These are phyloP conservation scores for Penicillium macrosclerotiorum DNA, from an alignment of 495 filamentous ascomycete genomes.

Conservation along the genomic window DNA sequence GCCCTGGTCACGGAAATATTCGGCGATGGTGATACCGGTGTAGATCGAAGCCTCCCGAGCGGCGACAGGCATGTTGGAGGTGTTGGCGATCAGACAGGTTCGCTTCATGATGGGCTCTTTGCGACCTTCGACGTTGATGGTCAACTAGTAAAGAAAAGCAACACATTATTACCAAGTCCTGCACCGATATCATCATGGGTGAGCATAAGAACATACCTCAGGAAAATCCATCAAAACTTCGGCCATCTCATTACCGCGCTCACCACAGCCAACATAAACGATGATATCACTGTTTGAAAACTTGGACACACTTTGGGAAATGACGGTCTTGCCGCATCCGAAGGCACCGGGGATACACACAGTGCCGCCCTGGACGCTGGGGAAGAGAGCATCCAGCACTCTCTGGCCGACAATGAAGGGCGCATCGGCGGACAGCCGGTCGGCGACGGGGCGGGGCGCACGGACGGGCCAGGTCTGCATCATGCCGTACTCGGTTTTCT, in stretches of 20 bases:
- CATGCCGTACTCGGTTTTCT: conserved; percentile 89
- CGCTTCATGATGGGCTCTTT: conserved; percentile 99
- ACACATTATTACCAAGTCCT: background rate
- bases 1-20: conserved; percentile 98
- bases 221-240: conserved; percentile 99
- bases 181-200: background rate
- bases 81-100: conserved; percentile 96
- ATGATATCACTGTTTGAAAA: conserved; percentile 99
- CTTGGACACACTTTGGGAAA: conserved; percentile 96
- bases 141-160: conserved; percentile 56
- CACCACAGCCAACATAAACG: conserved; percentile 96
- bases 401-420: conserved; percentile 96
- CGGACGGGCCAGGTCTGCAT: conserved; percentile 99
- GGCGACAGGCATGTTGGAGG: conserved; percentile 99
- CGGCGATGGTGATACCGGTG: conserved; percentile 95
- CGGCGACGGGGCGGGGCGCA: conserved; percentile 84
- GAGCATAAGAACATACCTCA: conserved; percentile 46
- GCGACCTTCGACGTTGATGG: conserved; percentile 85
- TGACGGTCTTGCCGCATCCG: conserved; percentile 99
- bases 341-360: conserved; percentile 98
- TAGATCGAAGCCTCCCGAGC: conserved; percentile 99
- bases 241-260: conserved; percentile 99
- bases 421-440: conserved; percentile 81
- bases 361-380: conserved; percentile 93
- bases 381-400: conserved; percentile 96